Evolutionary conservation across 306 rosid species (phyloP).

Genomic region (Prosopis cineraria): DNA sequence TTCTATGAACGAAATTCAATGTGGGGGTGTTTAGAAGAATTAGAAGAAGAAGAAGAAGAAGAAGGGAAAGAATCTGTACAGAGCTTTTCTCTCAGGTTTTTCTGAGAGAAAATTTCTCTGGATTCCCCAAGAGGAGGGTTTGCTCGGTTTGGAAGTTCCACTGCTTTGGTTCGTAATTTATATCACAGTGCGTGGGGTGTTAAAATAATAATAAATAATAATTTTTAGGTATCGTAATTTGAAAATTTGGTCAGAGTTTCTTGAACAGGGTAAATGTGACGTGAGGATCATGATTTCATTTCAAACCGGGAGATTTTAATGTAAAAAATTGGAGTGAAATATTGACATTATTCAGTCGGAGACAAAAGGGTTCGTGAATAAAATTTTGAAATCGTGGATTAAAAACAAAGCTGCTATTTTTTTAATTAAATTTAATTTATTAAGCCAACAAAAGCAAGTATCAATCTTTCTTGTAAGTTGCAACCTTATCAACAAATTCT

Average conservation of each 20-base stretch:
- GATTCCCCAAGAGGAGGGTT: background rate
- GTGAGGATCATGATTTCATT: conserved; percentile 20
- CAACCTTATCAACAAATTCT: background rate
- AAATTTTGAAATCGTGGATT: background rate
- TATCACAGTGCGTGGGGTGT: background rate
- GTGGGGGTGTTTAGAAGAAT: background rate
- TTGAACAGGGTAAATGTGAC: conserved; percentile 33
- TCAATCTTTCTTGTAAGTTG: background rate
- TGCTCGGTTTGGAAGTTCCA: conserved; percentile 37
- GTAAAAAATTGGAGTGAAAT: background rate
- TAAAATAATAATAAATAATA: background rate
- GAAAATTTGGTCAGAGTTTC: conserved; percentile 13
- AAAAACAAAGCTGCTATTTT: background rate
- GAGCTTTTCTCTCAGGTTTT: conserved; percentile 17
- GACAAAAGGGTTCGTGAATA: background rate
- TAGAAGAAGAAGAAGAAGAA: conserved; percentile 6
- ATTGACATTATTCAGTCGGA: background rate
- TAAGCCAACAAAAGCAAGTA: background rate
- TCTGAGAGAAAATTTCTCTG: conserved; percentile 47
- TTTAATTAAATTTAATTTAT: background rate
- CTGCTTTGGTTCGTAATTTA: background rate
- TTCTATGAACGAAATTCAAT: background rate
- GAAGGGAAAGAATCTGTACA: conserved; percentile 34
- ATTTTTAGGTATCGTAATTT: background rate
- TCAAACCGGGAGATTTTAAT: background rate